Conservation (phyloP, 805 yeast species). For the Saturnispora bothae region DNA sequence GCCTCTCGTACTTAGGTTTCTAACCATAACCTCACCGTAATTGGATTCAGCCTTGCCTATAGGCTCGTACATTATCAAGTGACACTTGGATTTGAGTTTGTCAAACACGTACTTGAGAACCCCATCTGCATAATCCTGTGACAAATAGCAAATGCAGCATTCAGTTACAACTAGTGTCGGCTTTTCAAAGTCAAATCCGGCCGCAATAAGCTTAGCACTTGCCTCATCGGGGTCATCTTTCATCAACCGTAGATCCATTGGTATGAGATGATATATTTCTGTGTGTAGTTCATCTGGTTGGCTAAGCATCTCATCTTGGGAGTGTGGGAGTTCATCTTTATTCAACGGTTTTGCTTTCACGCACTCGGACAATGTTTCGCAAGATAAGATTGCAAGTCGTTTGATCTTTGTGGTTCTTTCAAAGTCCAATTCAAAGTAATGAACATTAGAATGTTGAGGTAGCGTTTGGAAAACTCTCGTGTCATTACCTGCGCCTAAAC, state of each 20-base stretch:
- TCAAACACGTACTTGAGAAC: slow-evolving; percentile 35
- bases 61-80: slow-evolving; percentile 61
- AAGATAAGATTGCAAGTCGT: slow-evolving; percentile 33
- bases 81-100: slow-evolving; percentile 18
- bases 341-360: neutral
- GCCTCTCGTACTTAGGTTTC: slow-evolving; percentile 50
- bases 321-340: slow-evolving; percentile 7
- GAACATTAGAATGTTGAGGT: slow-evolving; percentile 23
- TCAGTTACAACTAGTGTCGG: slow-evolving; percentile 64
- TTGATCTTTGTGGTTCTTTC: slow-evolving; percentile 42
- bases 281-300: slow-evolving; percentile 7
- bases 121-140: slow-evolving; percentile 35
- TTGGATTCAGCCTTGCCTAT: slow-evolving; percentile 33
- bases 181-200: slow-evolving; percentile 17
- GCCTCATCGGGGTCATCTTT: neutral
- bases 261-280: slow-evolving; percentile 39
- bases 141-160: slow-evolving; percentile 65
- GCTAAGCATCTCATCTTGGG: slow-evolving; percentile 10
- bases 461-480: slow-evolving; percentile 51
- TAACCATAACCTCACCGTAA: slow-evolving; percentile 61
- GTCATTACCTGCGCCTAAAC: slow-evolving; percentile 78
- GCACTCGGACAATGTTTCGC: slow-evolving; percentile 10
- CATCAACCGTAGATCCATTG: slow-evolving; percentile 43
- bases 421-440: slow-evolving; percentile 57
- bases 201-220: neutral